phyloP scores from a whole-genome alignment of 805 yeast species.

The Starmerella asiatica region DNA sequence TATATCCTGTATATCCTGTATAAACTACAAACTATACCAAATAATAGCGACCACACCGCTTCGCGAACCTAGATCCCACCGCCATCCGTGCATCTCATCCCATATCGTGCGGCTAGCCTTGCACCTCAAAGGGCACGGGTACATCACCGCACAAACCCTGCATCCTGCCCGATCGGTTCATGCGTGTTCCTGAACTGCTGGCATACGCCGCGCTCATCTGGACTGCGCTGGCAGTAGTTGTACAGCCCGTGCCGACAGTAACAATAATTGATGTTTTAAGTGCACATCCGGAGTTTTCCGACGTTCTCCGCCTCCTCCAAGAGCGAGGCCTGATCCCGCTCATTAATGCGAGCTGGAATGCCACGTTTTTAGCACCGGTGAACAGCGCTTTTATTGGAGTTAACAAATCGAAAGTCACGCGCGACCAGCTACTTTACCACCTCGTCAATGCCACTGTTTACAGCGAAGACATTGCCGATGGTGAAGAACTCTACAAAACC shows the following conservation, averaged over 20 bases:
- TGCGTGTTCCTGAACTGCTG: not conserved
- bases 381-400: constrained; percentile 53
- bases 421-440: constrained; percentile 24
- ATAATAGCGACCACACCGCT: too few species aligned
- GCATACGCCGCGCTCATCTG: not conserved
- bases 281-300: constrained; percentile 50
- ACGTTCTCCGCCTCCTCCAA: constrained; percentile 48
- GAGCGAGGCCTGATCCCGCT: constrained; percentile 46
- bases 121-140: too few species aligned
- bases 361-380: constrained; percentile 65
- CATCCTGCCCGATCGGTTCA: too few species aligned
- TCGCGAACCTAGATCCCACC: too few species aligned
- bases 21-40: too few species aligned
- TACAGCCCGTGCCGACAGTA: constrained; percentile 16
- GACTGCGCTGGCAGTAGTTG: constrained; percentile 5
- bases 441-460: constrained; percentile 23
- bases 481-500: constrained; percentile 7
- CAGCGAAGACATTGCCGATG: constrained; percentile 5
- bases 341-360: constrained; percentile 45
- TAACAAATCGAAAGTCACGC: constrained; percentile 10
- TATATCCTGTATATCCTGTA: too few species aligned
- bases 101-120: too few species aligned
- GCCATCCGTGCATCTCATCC: too few species aligned
- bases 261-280: constrained; percentile 54
- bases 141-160: too few species aligned